Evolutionary conservation across 2,329 filamentous ascomycete genomes (phyloP).

Genomic region (Zymoseptoria crescenta): DNA sequence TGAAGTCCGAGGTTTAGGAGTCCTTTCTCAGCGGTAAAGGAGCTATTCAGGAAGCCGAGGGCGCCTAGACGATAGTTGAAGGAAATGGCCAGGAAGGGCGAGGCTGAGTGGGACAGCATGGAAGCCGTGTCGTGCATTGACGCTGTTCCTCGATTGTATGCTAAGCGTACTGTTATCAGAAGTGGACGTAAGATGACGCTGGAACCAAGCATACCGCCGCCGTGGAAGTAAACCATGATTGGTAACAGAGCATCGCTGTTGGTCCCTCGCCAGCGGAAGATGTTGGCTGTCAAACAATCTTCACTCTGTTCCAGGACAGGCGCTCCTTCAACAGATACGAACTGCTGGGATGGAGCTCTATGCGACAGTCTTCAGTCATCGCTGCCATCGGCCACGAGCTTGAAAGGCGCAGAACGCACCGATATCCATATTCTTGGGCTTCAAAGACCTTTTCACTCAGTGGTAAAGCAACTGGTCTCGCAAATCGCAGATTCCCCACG

Average conservation of each 20-base stretch:
- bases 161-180: neutral
- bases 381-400: neutral
- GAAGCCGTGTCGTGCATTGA: conserved; percentile 36
- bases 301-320: neutral
- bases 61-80: conserved; percentile 41
- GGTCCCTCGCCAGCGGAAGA: neutral
- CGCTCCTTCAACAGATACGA: neutral
- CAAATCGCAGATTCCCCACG: conserved; percentile 28
- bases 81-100: neutral
- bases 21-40: conserved; percentile 32
- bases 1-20: conserved; percentile 35
- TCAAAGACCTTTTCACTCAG: neutral
- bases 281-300: neutral
- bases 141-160: conserved; percentile 31
- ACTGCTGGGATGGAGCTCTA: neutral
- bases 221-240: conserved; percentile 1
- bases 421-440: neutral
- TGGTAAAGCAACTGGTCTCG: conserved; percentile 6
- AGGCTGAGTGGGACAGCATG: neutral
- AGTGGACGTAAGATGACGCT: neutral
- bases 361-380: neutral
- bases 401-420: neutral
- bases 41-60: conserved; percentile 37
- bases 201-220: conserved; percentile 28
- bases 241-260: neutral